A percentile compares a stretch with the other conserved stretches of the same genome.
These are phyloP conservation scores for Magnolia kwangsiensis DNA, from an alignment of 164 flowering plant species.

Conservation along the genomic window DNA sequence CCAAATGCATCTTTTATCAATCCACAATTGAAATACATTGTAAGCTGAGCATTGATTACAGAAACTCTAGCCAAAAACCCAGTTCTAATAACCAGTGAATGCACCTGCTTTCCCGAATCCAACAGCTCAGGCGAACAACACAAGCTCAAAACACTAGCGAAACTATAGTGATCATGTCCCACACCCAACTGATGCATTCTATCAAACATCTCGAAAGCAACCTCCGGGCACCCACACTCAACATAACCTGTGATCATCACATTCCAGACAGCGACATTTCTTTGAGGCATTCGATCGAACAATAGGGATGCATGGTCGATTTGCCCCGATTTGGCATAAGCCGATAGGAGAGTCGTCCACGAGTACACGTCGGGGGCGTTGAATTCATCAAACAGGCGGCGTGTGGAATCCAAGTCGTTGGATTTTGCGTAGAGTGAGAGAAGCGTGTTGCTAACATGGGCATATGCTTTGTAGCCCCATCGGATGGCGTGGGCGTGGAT, in stretches of 20 bases:
- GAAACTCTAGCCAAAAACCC: conserved; percentile 47
- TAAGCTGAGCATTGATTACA: conserved; percentile 58
- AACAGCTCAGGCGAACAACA: conserved; percentile 33
- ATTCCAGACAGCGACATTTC: conserved; percentile 57
- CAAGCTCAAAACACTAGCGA: conserved; percentile 58
- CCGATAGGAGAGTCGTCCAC: conserved; percentile 61
- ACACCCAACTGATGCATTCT: conserved; percentile 52
- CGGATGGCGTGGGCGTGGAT: conserved; percentile 46
- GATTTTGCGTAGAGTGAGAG: conserved; percentile 59
- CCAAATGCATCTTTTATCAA: conserved; percentile 33
- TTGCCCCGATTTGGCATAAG: conserved; percentile 45
- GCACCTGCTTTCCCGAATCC: conserved; percentile 59
- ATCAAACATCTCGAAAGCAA: conserved; percentile 45
- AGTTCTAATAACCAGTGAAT: conserved; percentile 44
- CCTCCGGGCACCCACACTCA: conserved; percentile 33
- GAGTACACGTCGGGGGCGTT: conserved; percentile 62
- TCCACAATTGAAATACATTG: conserved; percentile 62
- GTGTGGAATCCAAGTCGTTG: conserved; percentile 34
- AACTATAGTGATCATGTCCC: conserved; percentile 52
- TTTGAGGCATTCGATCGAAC: conserved; percentile 46
- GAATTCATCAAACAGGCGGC: conserved; percentile 49
- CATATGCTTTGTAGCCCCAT: conserved; percentile 36
- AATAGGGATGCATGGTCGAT: conserved; percentile 33
- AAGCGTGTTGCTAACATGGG: conserved; percentile 58
- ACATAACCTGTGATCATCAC: conserved; percentile 68